Evolutionary conservation across 352 stramenopile genomes (phyloP).

Genomic region (Pilasporangium apinafurcum): DNA sequence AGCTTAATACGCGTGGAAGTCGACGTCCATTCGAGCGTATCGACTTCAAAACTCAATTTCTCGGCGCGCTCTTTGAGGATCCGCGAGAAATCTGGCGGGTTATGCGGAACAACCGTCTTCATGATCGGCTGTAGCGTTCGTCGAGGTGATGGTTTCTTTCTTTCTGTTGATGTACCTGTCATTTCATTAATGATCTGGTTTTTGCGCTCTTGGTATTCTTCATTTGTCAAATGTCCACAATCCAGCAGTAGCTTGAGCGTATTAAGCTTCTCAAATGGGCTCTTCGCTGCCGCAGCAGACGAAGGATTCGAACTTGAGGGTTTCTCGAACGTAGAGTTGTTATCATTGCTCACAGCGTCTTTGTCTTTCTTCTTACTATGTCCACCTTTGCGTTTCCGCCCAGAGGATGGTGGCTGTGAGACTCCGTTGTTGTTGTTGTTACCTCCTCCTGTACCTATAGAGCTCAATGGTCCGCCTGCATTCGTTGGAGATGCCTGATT

Average conservation of each 20-base stretch:
- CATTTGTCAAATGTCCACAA: constrained; percentile 65
- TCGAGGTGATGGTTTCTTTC: constrained; percentile 38
- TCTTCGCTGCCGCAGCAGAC: constrained; percentile 11
- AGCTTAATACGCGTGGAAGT: constrained; percentile 54
- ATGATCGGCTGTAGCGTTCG: constrained; percentile 57
- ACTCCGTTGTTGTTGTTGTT: not conserved
- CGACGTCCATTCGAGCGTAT: constrained; percentile 77
- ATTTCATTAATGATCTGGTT: constrained; percentile 87
- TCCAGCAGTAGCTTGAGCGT: constrained; percentile 78
- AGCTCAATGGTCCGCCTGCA: not conserved
- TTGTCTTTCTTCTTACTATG: constrained; percentile 10
- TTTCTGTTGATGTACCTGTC: constrained; percentile 69
- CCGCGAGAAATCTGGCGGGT: constrained; percentile 54
- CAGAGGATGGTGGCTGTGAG: not conserved
- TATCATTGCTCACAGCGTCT: constrained; percentile 8
- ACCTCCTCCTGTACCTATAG: not conserved
- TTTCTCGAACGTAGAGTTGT: constrained; percentile 4
- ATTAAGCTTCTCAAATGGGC: constrained; percentile 82
- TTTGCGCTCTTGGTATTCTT: constrained; percentile 80
- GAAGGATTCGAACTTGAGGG: not conserved
- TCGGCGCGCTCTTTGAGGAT: constrained; percentile 61
- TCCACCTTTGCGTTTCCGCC: constrained; percentile 10
- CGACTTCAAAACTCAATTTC: constrained; percentile 79
- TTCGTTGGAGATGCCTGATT: constrained; percentile 5
- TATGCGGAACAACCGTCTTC: constrained; percentile 76